A percentile compares a stretch with the other conserved stretches of the same genome.
Evolutionary conservation across 352 stramenopile genomes (phyloP).

Genomic region (Phytopythium sindhum): DNA sequence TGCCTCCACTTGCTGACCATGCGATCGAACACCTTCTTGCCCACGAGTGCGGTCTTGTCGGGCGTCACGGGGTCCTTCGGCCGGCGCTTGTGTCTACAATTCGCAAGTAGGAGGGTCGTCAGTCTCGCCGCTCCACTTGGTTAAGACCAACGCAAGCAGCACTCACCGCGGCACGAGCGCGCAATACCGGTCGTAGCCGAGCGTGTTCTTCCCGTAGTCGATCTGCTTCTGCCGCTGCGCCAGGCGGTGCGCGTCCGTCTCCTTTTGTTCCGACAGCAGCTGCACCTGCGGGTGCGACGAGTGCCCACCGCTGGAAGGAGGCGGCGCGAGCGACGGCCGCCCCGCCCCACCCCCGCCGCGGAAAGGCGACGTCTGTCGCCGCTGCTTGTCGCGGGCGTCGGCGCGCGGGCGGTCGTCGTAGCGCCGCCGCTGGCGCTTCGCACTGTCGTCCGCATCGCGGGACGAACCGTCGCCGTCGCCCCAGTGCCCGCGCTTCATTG

Average conservation of each 20-base stretch:
- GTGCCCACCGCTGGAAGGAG: neutral
- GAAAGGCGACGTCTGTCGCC: neutral
- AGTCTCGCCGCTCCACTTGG: neutral
- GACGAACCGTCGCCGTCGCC: constrained; percentile 12
- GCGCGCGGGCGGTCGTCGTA: neutral
- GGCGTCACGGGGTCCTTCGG: constrained; percentile 70
- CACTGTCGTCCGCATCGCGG: neutral
- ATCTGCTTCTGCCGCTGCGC: constrained; percentile 92
- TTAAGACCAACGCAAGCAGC: neutral
- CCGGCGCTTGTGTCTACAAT: constrained; percentile 37
- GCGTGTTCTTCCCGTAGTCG: constrained; percentile 91
- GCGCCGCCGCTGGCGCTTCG: constrained; percentile 18
- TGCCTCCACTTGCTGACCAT: constrained; percentile 78
- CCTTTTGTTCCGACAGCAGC: constrained; percentile 55
- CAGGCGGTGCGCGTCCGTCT: constrained; percentile 77
- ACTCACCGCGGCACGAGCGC: constrained; percentile 49
- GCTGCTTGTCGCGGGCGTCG: neutral
- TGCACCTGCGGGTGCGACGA: constrained; percentile 18
- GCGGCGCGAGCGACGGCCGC: neutral
- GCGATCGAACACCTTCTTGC: constrained; percentile 83
- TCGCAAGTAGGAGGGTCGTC: neutral
- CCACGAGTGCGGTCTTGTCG: constrained; percentile 68
- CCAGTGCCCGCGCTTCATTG: constrained; percentile 13
- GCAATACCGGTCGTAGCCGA: constrained; percentile 88
- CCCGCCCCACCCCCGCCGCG: neutral